phyloP scores from a whole-genome alignment of 306 rosid species.

The Vicia faba region DNA sequence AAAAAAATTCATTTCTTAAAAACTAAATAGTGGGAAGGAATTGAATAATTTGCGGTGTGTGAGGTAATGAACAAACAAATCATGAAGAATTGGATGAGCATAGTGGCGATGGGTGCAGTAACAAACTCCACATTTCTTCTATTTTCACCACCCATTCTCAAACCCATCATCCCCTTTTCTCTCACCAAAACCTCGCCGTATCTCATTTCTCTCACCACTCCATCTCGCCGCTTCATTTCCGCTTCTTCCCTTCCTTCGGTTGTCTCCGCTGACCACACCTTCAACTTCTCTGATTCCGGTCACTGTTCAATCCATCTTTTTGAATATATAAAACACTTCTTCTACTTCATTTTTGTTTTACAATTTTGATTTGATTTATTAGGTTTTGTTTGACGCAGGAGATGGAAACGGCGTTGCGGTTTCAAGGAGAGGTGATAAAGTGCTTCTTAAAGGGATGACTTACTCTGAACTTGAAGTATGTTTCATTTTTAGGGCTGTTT shows the following conservation, averaged over 20 bases:
- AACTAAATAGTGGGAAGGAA: background rate
- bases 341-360: background rate
- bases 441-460: constrained; percentile 76
- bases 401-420: constrained; percentile 24
- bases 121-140: constrained; percentile 33
- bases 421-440: constrained; percentile 47
- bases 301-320: background rate
- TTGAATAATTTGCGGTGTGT: background rate
- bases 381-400: constrained; percentile 27
- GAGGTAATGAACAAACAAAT: constrained; percentile 16
- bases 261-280: background rate
- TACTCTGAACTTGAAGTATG: constrained; percentile 76
- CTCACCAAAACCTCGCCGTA: constrained; percentile 32
- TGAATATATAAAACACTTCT: background rate
- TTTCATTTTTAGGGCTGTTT: too few relatives aligned
- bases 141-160: constrained; percentile 2
- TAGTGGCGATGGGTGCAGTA: constrained; percentile 41
- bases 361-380: background rate
- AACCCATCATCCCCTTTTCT: constrained; percentile 35
- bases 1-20: too few relatives aligned
- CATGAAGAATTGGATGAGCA: constrained; percentile 53
- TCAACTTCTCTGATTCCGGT: constrained; percentile 46
- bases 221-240: constrained; percentile 49
- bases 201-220: constrained; percentile 36
- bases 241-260: constrained; percentile 18